A percentile compares a stretch with the other conserved stretches of the same genome.
phyloP scores from a whole-genome alignment of 2,329 filamentous ascomycete species.

The Calonectria pseudoturangicola region DNA sequence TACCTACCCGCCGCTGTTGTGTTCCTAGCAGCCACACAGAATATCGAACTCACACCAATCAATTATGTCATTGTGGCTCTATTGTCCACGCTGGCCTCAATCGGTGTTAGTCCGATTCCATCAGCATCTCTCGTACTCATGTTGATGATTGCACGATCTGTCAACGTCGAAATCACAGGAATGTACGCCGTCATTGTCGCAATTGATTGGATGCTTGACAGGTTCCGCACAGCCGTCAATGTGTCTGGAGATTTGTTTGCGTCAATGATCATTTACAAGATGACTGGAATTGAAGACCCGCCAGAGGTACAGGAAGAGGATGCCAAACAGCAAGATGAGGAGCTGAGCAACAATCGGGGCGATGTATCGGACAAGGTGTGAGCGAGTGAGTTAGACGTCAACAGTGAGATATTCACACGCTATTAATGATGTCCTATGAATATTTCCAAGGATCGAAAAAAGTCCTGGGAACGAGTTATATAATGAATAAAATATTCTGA shows the following conservation, averaged over 20 bases:
- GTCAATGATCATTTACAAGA: conserved; percentile 50
- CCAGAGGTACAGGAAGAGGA: conserved; percentile 45
- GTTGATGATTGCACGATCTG: conserved; percentile 69
- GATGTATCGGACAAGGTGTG: conserved; percentile 49
- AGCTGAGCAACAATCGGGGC: conserved; percentile 35
- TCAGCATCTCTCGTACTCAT: conserved; percentile 70
- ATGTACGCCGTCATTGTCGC: conserved; percentile 73
- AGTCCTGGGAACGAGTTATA: background rate
- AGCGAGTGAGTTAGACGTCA: background rate
- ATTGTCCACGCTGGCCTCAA: conserved; percentile 70
- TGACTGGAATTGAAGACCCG: conserved; percentile 51
- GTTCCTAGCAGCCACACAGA: conserved; percentile 71
- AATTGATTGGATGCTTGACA: conserved; percentile 74
- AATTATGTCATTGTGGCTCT: conserved; percentile 70
- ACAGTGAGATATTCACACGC: conserved; percentile 16
- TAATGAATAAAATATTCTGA: background rate
- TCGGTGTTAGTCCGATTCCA: conserved; percentile 73
- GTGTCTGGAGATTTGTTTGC: conserved; percentile 70
- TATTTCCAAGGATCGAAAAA: background rate
- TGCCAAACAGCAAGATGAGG: conserved; percentile 38
- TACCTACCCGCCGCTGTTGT: conserved; percentile 73
- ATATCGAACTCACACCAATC: conserved; percentile 62
- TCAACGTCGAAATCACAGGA: conserved; percentile 66
- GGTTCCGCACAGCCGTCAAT: conserved; percentile 71
- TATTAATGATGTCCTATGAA: conserved; percentile 31